These are phyloP conservation scores for Trametes maxima DNA, from an alignment of 768 basidiomycete species.

Conservation along the genomic window DNA sequence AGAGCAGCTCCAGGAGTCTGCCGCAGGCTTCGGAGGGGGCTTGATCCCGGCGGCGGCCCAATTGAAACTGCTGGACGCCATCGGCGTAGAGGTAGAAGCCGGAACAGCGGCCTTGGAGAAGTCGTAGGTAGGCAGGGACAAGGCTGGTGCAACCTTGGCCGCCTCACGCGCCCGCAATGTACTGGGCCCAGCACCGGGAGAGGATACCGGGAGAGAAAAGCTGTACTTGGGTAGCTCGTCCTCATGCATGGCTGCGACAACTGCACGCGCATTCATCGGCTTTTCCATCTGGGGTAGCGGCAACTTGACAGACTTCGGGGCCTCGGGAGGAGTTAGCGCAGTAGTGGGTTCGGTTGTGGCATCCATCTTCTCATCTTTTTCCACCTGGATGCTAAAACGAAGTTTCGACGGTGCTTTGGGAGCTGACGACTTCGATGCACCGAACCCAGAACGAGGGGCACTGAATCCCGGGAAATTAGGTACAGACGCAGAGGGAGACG, in stretches of 20 bases:
- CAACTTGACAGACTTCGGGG: constrained; percentile 3
- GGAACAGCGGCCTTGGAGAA: constrained; percentile 34
- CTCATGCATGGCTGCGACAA: constrained; percentile 33
- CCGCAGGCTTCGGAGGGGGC: constrained; percentile 37
- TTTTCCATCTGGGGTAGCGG: background rate
- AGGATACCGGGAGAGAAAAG: constrained; percentile 30
- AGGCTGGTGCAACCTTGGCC: constrained; percentile 43
- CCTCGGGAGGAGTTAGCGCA: background rate
- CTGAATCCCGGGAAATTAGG: constrained; percentile 11
- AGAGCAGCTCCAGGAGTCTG: constrained; percentile 57
- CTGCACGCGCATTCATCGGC: constrained; percentile 29
- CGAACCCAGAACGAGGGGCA: constrained; percentile 4
- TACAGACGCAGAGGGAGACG: constrained; percentile 18
- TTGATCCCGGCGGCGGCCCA: constrained; percentile 66
- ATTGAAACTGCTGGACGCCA: constrained; percentile 49
- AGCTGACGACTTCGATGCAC: constrained; percentile 46
- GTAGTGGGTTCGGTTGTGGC: background rate
- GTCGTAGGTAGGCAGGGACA: constrained; percentile 50
- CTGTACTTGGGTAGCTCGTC: constrained; percentile 40
- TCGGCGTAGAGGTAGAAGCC: background rate
- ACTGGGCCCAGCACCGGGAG: constrained; percentile 30
- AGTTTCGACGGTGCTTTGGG: constrained; percentile 83
- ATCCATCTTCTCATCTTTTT: constrained; percentile 41
- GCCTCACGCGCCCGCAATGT: constrained; percentile 31
- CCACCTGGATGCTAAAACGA: constrained; percentile 69